phyloP scores from a whole-genome alignment of 2,329 filamentous ascomycete genomes.

The Rhytidhysteron rufulum region DNA sequence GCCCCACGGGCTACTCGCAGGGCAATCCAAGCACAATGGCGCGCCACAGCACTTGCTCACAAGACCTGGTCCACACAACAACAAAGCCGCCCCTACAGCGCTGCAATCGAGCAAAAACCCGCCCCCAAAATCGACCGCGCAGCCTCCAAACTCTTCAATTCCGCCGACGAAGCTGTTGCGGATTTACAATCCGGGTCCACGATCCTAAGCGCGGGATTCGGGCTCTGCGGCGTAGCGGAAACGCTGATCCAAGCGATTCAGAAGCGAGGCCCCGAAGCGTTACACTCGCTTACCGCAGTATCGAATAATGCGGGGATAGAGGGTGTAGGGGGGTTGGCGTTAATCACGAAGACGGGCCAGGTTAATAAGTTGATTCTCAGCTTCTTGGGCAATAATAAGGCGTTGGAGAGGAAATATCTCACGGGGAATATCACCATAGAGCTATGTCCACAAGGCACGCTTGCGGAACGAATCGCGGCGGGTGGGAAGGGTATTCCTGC shows the following conservation, averaged over 20 bases:
- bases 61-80: slow-evolving; percentile 11
- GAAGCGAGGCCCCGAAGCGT: slow-evolving; percentile 24
- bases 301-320: slow-evolving; percentile 78
- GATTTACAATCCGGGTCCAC: slow-evolving; percentile 35
- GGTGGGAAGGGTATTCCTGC: slow-evolving; percentile 75
- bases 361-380: slow-evolving; percentile 71
- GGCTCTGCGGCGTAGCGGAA: slow-evolving; percentile 36
- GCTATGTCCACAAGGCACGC: slow-evolving; percentile 71
- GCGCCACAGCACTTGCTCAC: slow-evolving; percentile 12
- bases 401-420: slow-evolving; percentile 69
- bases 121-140: slow-evolving; percentile 31
- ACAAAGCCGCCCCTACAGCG: slow-evolving; percentile 17
- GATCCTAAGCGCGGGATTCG: slow-evolving; percentile 36
- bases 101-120: slow-evolving; percentile 14
- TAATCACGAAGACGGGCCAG: slow-evolving; percentile 66
- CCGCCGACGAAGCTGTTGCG: slow-evolving; percentile 34
- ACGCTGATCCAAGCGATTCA: slow-evolving; percentile 35
- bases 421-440: slow-evolving; percentile 70
- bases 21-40: slow-evolving; percentile 24
- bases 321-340: slow-evolving; percentile 61
- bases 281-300: slow-evolving; percentile 61
- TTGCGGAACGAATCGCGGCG: slow-evolving; percentile 68
- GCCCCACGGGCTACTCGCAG: slow-evolving; percentile 23
- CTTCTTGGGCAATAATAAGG: slow-evolving; percentile 75
- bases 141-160: slow-evolving; percentile 34